These are phyloP conservation scores for Colletotrichum eremochloae DNA, from an alignment of 2,329 filamentous ascomycete species.

Conservation along the genomic window DNA sequence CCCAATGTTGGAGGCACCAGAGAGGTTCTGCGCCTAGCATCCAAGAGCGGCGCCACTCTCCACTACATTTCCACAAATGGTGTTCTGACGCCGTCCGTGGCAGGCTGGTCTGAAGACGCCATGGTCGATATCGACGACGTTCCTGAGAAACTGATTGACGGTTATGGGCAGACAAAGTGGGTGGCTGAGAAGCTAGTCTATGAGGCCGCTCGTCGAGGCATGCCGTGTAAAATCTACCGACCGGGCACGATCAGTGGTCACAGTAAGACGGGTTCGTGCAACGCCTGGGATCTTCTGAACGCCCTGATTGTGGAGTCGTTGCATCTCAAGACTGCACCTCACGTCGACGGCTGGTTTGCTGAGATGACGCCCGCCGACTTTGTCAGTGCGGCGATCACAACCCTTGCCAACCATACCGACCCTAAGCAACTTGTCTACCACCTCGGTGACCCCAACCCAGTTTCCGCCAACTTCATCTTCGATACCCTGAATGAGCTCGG, in stretches of 20 bases:
- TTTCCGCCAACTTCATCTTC: conserved; percentile 76
- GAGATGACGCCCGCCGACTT: conserved; percentile 91
- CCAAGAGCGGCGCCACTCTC: conserved; percentile 75
- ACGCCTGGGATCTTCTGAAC: conserved; percentile 83
- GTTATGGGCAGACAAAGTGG: conserved; percentile 87
- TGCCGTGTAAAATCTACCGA: conserved; percentile 79
- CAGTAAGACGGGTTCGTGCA: conserved; percentile 79
- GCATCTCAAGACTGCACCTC: conserved; percentile 76
- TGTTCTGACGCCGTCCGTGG: conserved; percentile 77
- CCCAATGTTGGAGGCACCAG: conserved; percentile 85
- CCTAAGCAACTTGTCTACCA: conserved; percentile 78
- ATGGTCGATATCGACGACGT: conserved; percentile 78
- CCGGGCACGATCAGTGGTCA: conserved; percentile 85
- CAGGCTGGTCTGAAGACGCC: conserved; percentile 79
- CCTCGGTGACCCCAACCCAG: conserved; percentile 78
- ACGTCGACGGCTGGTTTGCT: conserved; percentile 80
- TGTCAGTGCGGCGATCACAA: conserved; percentile 79
- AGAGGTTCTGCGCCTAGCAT: conserved; percentile 80
- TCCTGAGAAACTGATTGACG: conserved; percentile 76
- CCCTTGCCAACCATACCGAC: conserved; percentile 74
- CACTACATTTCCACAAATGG: conserved; percentile 87
- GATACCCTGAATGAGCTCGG: conserved; percentile 74
- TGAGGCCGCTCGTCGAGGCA: conserved; percentile 75
- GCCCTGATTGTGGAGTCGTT: conserved; percentile 83
- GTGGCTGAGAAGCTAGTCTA: conserved; percentile 81